These are phyloP conservation scores for Flaveria brownii DNA, from an alignment of 129 eudicot species.

Conservation along the genomic window DNA sequence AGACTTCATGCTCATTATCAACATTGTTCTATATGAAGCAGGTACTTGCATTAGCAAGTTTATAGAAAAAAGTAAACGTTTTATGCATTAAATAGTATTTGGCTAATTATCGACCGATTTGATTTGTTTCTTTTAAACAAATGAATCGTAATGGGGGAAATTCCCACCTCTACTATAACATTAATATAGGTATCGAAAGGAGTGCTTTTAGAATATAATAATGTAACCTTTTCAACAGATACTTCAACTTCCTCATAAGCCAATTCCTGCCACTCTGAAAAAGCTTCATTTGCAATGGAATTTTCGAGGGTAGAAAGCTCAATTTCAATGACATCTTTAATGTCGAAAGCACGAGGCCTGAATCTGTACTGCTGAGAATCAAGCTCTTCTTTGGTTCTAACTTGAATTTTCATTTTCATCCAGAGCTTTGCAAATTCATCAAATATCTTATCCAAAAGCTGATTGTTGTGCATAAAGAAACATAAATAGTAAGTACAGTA, in stretches of 20 bases:
- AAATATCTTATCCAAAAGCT: slow-evolving; percentile 68
- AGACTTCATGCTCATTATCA: slow-evolving; percentile 45
- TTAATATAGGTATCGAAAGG: background rate
- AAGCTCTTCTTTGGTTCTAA: slow-evolving; percentile 50
- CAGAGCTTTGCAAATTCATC: slow-evolving; percentile 61
- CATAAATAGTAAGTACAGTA: slow-evolving; percentile 11
- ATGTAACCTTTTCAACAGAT: slow-evolving; percentile 46
- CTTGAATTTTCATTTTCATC: slow-evolving; percentile 63
- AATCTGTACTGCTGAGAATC: slow-evolving; percentile 67
- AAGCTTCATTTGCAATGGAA: slow-evolving; percentile 51
- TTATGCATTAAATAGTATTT: background rate
- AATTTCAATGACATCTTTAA: slow-evolving; percentile 61
- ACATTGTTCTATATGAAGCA: slow-evolving; percentile 38
- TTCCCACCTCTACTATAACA: slow-evolving; percentile 4
- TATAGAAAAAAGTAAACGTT: background rate
- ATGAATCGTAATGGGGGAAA: background rate
- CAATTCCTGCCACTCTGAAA: slow-evolving; percentile 82
- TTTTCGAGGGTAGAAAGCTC: slow-evolving; percentile 57
- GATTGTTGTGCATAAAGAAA: slow-evolving; percentile 14
- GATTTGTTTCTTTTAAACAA: background rate
- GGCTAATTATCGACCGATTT: background rate
- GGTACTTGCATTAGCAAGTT: slow-evolving; percentile 8
- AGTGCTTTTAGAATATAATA: background rate
- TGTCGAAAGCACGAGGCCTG: slow-evolving; percentile 70
- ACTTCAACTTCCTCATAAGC: slow-evolving; percentile 63